Evolutionary conservation across 352 stramenopile species (phyloP).

Genomic region (Pelagophyceae sp.): DNA sequence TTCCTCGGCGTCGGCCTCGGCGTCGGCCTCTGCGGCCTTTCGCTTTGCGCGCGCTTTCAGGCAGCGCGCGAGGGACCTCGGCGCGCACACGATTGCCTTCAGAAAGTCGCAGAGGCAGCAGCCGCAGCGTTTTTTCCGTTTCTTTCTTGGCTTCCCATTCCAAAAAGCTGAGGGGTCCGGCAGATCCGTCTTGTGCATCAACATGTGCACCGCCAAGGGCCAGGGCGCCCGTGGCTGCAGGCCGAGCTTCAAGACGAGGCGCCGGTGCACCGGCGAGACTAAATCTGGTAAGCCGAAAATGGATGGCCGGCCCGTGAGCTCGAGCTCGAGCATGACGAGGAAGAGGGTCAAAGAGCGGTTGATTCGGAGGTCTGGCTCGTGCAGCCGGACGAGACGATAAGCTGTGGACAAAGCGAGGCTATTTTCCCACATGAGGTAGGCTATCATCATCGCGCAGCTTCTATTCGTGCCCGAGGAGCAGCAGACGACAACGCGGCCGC

Average conservation of each 20-base stretch:
- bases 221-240: background rate
- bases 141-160: background rate
- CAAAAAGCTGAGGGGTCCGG: slow-evolving; percentile 13
- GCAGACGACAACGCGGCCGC: background rate
- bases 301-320: background rate
- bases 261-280: background rate
- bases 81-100: too few species aligned
- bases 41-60: too few species aligned
- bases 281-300: background rate
- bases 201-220: background rate
- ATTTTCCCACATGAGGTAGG: background rate
- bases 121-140: too few species aligned
- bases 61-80: too few species aligned
- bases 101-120: too few species aligned
- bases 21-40: too few species aligned
- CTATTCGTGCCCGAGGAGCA: background rate
- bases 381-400: background rate
- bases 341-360: background rate
- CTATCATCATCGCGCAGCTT: background rate
- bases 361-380: background rate
- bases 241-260: background rate
- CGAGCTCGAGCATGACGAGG: background rate
- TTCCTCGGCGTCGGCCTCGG: too few species aligned
- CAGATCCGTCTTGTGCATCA: background rate
- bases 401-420: background rate